Percentiles rank a stretch among this genome's conserved stretches.
These are phyloP conservation scores for Bassia scoparia DNA, from an alignment of 148 eudicot species.

Conservation along the genomic window DNA sequence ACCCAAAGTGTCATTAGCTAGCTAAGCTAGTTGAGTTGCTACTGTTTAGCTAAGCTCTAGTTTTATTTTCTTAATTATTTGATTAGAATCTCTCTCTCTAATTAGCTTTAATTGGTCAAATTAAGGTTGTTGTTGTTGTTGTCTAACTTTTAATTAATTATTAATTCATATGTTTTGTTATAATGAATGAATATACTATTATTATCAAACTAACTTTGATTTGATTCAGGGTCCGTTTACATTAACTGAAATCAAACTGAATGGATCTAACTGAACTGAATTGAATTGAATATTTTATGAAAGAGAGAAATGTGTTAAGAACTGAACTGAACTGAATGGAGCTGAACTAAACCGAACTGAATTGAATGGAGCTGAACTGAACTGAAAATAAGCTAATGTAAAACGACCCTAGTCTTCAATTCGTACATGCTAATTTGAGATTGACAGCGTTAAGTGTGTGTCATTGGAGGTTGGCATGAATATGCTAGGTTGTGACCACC, in stretches of 20 bases:
- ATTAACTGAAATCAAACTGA: too few relatives aligned
- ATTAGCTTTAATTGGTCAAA: slow-evolving; percentile 12
- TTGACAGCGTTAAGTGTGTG: slow-evolving; percentile 18
- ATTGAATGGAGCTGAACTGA: too few relatives aligned
- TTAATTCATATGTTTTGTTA: neutral
- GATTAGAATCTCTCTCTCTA: neutral
- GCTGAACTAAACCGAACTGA: too few relatives aligned
- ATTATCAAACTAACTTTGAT: too few relatives aligned
- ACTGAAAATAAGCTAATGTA: too few relatives aligned
- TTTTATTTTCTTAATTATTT: neutral
- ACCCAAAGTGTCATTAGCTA: slow-evolving; percentile 20
- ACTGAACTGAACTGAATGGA: too few relatives aligned
- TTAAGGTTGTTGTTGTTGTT: slow-evolving; percentile 13
- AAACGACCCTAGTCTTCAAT: too few relatives aligned
- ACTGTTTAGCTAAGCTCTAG: neutral
- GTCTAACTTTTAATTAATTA: neutral
- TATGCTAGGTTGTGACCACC: slow-evolving; percentile 20
- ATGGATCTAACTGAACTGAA: too few relatives aligned
- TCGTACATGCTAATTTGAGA: neutral
- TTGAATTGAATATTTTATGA: too few relatives aligned
- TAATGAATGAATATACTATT: slow-evolving; percentile 5
- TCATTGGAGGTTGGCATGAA: neutral
- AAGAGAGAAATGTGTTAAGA: too few relatives aligned
- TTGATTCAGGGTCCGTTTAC: too few relatives aligned
- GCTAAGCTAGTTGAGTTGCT: slow-evolving; percentile 5